Evolutionary conservation across 169 alveolate species (phyloP).

Genomic region (Plasmodium reichenowi): DNA sequence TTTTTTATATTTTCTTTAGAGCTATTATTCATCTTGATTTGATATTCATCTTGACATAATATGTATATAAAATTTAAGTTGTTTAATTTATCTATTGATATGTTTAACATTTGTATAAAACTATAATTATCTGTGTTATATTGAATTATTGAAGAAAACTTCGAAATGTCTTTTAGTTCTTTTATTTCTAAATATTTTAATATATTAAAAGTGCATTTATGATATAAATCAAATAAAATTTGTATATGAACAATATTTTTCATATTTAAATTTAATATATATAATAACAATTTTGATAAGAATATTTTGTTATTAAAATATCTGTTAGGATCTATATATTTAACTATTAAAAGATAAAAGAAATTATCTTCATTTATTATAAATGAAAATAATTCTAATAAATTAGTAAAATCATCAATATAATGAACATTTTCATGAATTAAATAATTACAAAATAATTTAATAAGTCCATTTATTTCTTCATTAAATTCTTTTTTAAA

Average conservation of each 20-base stretch:
- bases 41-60: constrained; percentile 72
- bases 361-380: constrained; percentile 19
- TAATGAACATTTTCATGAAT: constrained; percentile 47
- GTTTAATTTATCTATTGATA: constrained; percentile 46
- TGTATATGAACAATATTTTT: constrained; percentile 39
- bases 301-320: constrained; percentile 33
- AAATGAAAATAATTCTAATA: constrained; percentile 43
- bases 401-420: constrained; percentile 47
- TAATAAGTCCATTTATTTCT: constrained; percentile 22
- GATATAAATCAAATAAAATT: constrained; percentile 34
- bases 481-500: constrained; percentile 21
- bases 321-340: constrained; percentile 10
- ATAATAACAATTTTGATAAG: constrained; percentile 38
- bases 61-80: constrained; percentile 35
- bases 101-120: constrained; percentile 9
- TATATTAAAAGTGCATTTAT: constrained; percentile 38
- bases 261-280: constrained; percentile 41
- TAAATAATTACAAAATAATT: constrained; percentile 55
- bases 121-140: constrained; percentile 4
- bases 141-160: not conserved
- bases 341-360: constrained; percentile 19
- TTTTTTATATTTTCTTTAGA: constrained; percentile 28
- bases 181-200: constrained; percentile 15
- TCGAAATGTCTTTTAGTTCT: not conserved
- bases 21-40: not conserved